These are phyloP conservation scores for Dactylis glomerata DNA, from an alignment of 176 grass and related monocot species.

Conservation along the genomic window DNA sequence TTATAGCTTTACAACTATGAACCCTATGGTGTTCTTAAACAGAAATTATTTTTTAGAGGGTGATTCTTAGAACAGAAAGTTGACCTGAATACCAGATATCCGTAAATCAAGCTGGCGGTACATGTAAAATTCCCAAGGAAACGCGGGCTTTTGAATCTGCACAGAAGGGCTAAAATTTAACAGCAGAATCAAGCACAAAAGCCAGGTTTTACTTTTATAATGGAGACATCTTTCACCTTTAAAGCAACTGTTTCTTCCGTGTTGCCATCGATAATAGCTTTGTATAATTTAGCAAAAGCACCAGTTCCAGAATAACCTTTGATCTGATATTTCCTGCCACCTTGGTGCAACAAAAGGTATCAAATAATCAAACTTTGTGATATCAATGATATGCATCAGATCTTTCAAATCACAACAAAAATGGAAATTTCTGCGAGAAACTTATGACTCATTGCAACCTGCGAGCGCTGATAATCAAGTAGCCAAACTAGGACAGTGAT, in stretches of 20 bases:
- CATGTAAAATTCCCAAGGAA: conserved; percentile 95
- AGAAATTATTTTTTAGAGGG: conserved; percentile 9
- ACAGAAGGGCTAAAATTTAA: conserved; percentile 17
- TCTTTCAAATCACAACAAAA: conserved; percentile 7
- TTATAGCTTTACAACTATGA: conserved; percentile 17
- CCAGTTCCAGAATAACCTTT: conserved; percentile 83
- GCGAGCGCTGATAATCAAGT: not conserved
- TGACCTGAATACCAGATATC: conserved; percentile 70
- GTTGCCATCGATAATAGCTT: conserved; percentile 72
- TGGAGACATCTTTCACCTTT: conserved; percentile 57
- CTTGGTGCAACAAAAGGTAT: conserved; percentile 41
- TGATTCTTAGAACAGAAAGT: not conserved
- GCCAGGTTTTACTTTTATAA: conserved; percentile 17
- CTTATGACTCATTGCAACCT: conserved; percentile 1
- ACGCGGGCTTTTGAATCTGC: conserved; percentile 84
- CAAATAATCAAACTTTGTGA: conserved; percentile 26
- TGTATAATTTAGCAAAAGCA: conserved; percentile 85
- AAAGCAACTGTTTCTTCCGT: conserved; percentile 66
- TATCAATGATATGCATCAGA: not conserved
- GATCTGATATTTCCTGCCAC: conserved; percentile 78
- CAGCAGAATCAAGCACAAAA: conserved; percentile 7
- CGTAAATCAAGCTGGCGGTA: conserved; percentile 86
- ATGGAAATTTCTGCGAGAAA: not conserved
- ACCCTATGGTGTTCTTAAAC: not conserved
- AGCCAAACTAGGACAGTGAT: not conserved